Percentiles rank a stretch among this genome's conserved stretches.
These are phyloP conservation scores for Leccinellum albellum DNA, from an alignment of 768 basidiomycete species.

Conservation along the genomic window DNA sequence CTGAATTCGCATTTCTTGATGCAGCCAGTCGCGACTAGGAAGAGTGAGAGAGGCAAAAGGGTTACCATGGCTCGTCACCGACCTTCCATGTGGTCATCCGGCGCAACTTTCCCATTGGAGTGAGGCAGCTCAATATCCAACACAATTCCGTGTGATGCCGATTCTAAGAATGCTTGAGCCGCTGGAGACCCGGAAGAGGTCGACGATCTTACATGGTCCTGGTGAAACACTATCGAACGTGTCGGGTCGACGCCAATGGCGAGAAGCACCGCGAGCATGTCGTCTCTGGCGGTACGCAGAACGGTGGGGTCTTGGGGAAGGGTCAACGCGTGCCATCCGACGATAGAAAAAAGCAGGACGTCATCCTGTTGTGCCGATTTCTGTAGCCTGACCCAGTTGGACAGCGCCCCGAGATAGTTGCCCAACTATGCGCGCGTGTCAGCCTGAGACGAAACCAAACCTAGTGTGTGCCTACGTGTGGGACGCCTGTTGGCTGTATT, in stretches of 20 bases:
- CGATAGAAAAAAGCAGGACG: slow-evolving; percentile 77
- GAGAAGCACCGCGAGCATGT: slow-evolving; percentile 79
- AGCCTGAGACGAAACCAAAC: background rate
- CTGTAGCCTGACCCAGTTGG: slow-evolving; percentile 86
- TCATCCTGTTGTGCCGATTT: slow-evolving; percentile 53
- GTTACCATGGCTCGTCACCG: slow-evolving; percentile 4
- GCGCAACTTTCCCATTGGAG: slow-evolving; percentile 75
- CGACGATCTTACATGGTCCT: slow-evolving; percentile 69
- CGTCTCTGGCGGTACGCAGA: slow-evolving; percentile 58
- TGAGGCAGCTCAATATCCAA: slow-evolving; percentile 86
- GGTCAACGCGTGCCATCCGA: slow-evolving; percentile 93
- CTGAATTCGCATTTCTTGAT: slow-evolving; percentile 67
- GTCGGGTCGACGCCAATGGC: slow-evolving; percentile 83
- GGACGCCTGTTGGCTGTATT: slow-evolving; percentile 90
- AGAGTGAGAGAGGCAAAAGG: background rate
- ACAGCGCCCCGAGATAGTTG: slow-evolving; percentile 87
- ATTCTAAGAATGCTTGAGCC: slow-evolving; percentile 47
- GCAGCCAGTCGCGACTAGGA: slow-evolving; percentile 69
- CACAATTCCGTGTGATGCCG: slow-evolving; percentile 80
- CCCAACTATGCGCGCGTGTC: slow-evolving; percentile 57
- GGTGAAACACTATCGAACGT: slow-evolving; percentile 74
- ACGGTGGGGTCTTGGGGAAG: slow-evolving; percentile 77
- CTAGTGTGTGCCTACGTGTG: slow-evolving; percentile 59
- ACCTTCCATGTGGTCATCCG: slow-evolving; percentile 99
- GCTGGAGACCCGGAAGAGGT: background rate